Evolutionary conservation across 2,329 filamentous ascomycete species (phyloP).

Genomic region (Spiromastix sp.): DNA sequence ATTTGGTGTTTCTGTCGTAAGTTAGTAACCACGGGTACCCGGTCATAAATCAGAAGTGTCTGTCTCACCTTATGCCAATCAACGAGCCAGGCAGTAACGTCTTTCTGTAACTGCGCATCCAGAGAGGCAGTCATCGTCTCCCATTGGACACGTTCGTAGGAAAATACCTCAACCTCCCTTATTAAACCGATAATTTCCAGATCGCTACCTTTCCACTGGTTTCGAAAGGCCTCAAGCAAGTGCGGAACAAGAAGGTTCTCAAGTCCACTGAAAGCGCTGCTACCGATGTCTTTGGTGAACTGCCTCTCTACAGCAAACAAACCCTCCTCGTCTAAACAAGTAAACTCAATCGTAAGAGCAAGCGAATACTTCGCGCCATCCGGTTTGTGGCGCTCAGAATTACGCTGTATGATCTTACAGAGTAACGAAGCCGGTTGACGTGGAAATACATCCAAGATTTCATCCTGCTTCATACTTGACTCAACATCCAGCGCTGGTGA

Average conservation of each 20-base stretch:
- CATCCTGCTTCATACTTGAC: conserved; percentile 35
- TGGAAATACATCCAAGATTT: conserved; percentile 56
- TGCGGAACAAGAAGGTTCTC: conserved; percentile 42
- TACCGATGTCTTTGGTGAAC: conserved; percentile 38
- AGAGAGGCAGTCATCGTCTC: conserved; percentile 41
- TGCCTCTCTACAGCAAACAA: conserved; percentile 34
- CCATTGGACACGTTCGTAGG: conserved; percentile 46
- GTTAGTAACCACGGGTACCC: conserved; percentile 2
- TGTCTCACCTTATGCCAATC: conserved; percentile 46
- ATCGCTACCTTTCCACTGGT: conserved; percentile 36
- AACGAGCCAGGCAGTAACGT: conserved; percentile 23
- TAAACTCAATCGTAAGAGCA: conserved; percentile 62
- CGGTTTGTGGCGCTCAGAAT: conserved; percentile 11
- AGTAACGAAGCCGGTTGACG: conserved; percentile 72
- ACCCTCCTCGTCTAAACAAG: conserved; percentile 66
- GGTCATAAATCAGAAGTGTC: neutral
- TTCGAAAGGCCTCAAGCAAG: conserved; percentile 37
- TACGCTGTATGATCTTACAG: conserved; percentile 55
- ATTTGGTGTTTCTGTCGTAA: conserved; percentile 23
- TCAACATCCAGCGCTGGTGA: conserved; percentile 54
- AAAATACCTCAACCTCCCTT: conserved; percentile 40
- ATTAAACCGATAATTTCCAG: conserved; percentile 46
- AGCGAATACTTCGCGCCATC: conserved; percentile 27
- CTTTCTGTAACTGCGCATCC: conserved; percentile 31
- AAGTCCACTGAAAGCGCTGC: conserved; percentile 37